Evolutionary conservation across 176 grass and related monocot species (phyloP), one percentile per base, ranked within the genome.

Genomic region (Hordeum marinum): DNA sequence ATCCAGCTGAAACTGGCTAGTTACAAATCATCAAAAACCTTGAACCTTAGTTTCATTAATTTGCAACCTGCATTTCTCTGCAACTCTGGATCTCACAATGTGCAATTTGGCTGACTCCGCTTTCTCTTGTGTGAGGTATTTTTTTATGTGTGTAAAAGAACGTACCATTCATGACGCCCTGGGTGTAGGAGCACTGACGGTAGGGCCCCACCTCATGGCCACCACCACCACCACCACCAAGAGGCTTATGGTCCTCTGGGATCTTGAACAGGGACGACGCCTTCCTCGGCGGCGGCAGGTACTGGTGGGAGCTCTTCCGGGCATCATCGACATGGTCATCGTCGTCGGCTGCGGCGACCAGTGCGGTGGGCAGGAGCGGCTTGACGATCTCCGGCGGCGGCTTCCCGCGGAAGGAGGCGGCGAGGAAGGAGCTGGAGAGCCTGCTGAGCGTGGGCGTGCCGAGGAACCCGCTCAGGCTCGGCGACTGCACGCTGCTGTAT

Each of bases 81-180:
- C 14, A 18, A 52, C 48, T 17, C 48, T 52, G 39, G 8, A 40
- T 40, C 39, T 40, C 39, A 40, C 39, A 40, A 40, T 40, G 7
- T 41, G 40, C 40, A 41, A 9, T 40, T 40, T 40, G 37, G 37
- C 37, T 45, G 42, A 3, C 42, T 42, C 29, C 2, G n/a, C n/a
- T n/a, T n/a, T n/a, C n/a, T n/a, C n/a, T n/a, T n/a, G n/a, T n/a
- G n/a, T n/a, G n/a, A n/a, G n/a, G n/a, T n/a, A n/a, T 32, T 32
- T 32, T 32, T 32, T n/a, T n/a, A n/a, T n/a, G 31, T 32, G 31
- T 32, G 31, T 32, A 57, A 57, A 57, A 57, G 52, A 57, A 57
- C 78, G 2, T 94, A 94, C 93, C 93, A 11, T 92, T 94, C 72
- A 94, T 27, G 64, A 94, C 90, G 3, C 81, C 93, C 64, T 94